A percentile compares a stretch with the other conserved stretches of the same genome.
phyloP scores from a whole-genome alignment of 805 yeast species.

The baker's yeast (Saccharomyces cerevisiae) region DNA sequence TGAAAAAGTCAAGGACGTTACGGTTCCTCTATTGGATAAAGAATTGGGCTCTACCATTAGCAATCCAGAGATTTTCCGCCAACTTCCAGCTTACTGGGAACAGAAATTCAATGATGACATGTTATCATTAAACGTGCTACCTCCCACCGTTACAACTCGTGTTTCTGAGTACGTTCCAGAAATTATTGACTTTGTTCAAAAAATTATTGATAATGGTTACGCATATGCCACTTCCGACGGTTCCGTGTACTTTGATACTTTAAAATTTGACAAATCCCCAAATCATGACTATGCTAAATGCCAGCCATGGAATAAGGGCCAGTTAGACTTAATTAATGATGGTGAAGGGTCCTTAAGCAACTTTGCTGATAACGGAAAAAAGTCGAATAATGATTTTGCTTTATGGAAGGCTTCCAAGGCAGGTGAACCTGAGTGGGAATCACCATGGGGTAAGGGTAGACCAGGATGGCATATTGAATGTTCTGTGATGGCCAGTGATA shows the following conservation, averaged over 20 bases:
- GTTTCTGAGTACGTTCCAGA: conserved; percentile 95
- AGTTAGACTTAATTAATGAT: conserved; percentile 74
- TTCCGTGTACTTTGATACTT: conserved; percentile 92
- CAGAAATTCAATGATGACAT: conserved; percentile 75
- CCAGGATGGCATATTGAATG: conserved; percentile 99
- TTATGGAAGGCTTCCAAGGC: conserved; percentile 94
- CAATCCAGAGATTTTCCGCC: conserved; percentile 76
- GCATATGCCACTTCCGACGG: conserved; percentile 83
- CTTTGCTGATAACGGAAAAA: conserved; percentile 46
- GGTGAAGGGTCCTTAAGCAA: conserved; percentile 82
- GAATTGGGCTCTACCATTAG: conserved; percentile 67
- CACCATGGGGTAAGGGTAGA: conserved; percentile 95
- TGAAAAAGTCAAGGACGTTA: conserved; percentile 55
- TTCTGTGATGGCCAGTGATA: conserved; percentile 94
- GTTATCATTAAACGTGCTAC: conserved; percentile 73
- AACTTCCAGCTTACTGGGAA: conserved; percentile 87
- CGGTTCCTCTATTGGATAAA: conserved; percentile 64
- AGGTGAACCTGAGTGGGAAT: conserved; percentile 93
- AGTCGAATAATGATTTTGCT: conserved; percentile 80
- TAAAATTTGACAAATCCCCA: conserved; percentile 60
- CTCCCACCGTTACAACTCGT: conserved; percentile 81
- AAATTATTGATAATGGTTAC: conserved; percentile 69
- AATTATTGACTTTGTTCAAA: conserved; percentile 68
- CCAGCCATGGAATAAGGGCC: conserved; percentile 97
- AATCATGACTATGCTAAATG: conserved; percentile 86